Base-by-base conservation (phyloP, 2,329 filamentous ascomycete genomes). In the Fusarium sp. region DNA sequence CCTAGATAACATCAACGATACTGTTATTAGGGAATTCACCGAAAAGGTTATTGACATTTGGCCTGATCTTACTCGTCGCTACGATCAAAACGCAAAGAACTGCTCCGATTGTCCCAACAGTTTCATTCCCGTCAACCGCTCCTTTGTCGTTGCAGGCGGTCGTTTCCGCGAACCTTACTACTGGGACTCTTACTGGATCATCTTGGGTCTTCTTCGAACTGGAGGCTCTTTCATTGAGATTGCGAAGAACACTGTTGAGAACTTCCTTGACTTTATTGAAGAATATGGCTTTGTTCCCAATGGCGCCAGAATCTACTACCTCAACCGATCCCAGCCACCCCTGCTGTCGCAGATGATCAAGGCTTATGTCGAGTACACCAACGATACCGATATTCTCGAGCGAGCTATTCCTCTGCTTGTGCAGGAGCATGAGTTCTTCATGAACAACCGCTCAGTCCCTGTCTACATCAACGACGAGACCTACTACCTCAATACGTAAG, bases 111-210 rank as follows among this genome's bases (percentile, higher is more conserved):
- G 89, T 66, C 88, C 88, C 34, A 85, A 85, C 72, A 91, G 89
- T 75, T 91, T 90, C 78, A 87, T 92, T 59, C 87, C 89, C 9
- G 76, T 92, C 63, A 90, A 90, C 72, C 86, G 88, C 60, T 89
- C 88, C 5, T 92, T 92, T 73, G 88, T 92, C n/a, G 85, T 92
- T 18, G 89, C 89, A 5, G 89, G 89, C 14, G 89, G 90, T n/a
- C 87, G 90, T 30, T 92, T 92, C 81, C 83, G 89, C 34, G 90
- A 92, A 78, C 85, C 88, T 3, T 92, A 92, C 75, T 92, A 92
- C 77, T 92, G 89, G 89, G 89, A 92, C 76, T 89, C 88, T 32
- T 91, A 87, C 80, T 91, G 88, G 89, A 90, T 91, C 50, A 72
- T 92, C 48, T 86, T 90, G 78, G 90, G 90, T 25, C 82, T 92